Percentiles rank a stretch among this genome's conserved stretches.
Conservation (phyloP, 2,329 filamentous ascomycete genomes). For the Magnaporthiopsis rhizophila region DNA sequence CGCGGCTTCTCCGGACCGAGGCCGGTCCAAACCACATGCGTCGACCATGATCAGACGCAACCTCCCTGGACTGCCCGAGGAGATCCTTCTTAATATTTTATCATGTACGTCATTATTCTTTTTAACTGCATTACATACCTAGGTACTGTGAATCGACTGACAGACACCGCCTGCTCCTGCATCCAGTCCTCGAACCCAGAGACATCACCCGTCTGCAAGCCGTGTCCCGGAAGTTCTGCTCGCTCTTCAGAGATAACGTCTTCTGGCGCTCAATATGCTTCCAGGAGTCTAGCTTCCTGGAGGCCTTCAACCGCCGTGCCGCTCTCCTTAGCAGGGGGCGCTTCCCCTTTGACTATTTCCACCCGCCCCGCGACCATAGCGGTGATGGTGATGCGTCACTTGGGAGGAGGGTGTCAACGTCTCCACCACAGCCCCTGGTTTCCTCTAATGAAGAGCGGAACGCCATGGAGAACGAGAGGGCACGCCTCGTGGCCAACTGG, state of each 20-base stretch:
- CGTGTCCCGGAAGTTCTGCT: slow-evolving; percentile 57
- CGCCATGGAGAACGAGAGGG: slow-evolving; percentile 25
- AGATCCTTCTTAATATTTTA: slow-evolving; percentile 53
- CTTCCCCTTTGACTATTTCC: background rate
- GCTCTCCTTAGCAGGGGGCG: background rate
- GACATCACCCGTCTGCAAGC: slow-evolving; percentile 63
- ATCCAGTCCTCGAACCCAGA: slow-evolving; percentile 50
- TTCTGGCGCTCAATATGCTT: slow-evolving; percentile 75
- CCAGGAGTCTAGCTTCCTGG: slow-evolving; percentile 57
- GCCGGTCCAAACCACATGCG: background rate
- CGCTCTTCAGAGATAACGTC: slow-evolving; percentile 62
- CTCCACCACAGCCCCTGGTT: background rate
- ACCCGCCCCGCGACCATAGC: background rate
- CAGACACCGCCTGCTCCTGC: background rate
- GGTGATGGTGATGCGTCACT: background rate
- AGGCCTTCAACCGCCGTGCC: slow-evolving; percentile 33
- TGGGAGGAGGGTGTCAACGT: background rate
- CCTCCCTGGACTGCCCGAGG: slow-evolving; percentile 50
- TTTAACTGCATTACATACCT: background rate
- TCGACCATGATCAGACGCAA: slow-evolving; percentile 7
- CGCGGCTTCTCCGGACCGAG: background rate
- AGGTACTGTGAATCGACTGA: background rate
- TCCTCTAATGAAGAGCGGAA: background rate
- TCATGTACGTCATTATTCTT: slow-evolving; percentile 36
- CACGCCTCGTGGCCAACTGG: slow-evolving; percentile 68